Evolutionary conservation across 352 stramenopile species (phyloP).

Genomic region (Phytophthora aleatoria): DNA sequence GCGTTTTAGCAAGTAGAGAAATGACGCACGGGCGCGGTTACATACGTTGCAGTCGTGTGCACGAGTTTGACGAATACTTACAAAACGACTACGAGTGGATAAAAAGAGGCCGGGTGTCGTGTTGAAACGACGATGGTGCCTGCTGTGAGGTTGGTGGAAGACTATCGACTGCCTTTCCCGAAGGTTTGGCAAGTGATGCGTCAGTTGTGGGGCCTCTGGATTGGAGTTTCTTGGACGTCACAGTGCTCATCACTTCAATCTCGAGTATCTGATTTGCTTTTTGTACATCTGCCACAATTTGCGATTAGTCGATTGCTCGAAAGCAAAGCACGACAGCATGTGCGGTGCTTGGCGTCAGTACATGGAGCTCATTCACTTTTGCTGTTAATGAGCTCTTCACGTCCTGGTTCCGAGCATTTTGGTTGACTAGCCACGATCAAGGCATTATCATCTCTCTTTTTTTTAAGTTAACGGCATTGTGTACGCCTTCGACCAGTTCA

Average conservation of each 20-base stretch:
- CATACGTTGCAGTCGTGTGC: constrained; percentile 7
- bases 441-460: background rate
- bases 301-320: constrained; percentile 15
- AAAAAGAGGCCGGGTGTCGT: constrained; percentile 31
- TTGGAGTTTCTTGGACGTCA: background rate
- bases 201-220: background rate
- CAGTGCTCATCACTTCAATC: constrained; percentile 1
- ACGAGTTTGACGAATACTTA: constrained; percentile 12
- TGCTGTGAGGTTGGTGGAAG: constrained; percentile 3
- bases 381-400: background rate
- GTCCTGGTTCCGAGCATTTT: background rate
- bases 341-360: background rate
- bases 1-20: constrained; percentile 18
- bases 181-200: constrained; percentile 1
- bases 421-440: background rate
- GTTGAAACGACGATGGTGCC: constrained; percentile 19
- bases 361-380: background rate
- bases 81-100: constrained; percentile 19
- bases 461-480: no score
- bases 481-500: no score
- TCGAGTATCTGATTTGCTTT: background rate
- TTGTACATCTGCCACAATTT: constrained; percentile 1
- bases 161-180: constrained; percentile 18
- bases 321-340: background rate
- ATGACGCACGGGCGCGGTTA: constrained; percentile 13